A percentile compares a stretch with the other conserved stretches of the same genome.
These are phyloP conservation scores for Porcisia hertigi DNA, from an alignment of 208 protist genomes.

Conservation along the genomic window DNA sequence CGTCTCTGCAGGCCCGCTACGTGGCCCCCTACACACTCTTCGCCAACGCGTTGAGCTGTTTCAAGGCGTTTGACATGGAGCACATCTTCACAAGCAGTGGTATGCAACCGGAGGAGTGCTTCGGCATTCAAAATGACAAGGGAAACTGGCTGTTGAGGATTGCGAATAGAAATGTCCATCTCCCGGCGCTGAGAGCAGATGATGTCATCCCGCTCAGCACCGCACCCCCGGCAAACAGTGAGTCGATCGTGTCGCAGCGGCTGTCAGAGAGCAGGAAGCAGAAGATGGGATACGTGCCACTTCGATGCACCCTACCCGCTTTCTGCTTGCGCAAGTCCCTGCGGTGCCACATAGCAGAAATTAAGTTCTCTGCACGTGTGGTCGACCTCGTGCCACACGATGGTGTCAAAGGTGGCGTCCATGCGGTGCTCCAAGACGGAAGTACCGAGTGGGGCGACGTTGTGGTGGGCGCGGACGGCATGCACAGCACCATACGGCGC, in stretches of 20 bases:
- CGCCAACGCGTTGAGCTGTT: slow-evolving; percentile 89
- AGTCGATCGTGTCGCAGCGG: slow-evolving; percentile 82
- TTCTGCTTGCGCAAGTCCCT: slow-evolving; percentile 58
- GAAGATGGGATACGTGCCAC: slow-evolving; percentile 74
- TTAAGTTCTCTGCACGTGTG: slow-evolving; percentile 71
- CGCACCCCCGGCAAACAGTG: slow-evolving; percentile 74
- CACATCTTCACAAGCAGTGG: slow-evolving; percentile 48
- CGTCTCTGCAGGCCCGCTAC: slow-evolving; percentile 68
- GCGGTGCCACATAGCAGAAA: slow-evolving; percentile 64
- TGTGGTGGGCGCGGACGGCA: slow-evolving; percentile 88
- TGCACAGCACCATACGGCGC: slow-evolving; percentile 77
- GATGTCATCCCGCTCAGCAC: slow-evolving; percentile 82
- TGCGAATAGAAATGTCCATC: slow-evolving; percentile 55
- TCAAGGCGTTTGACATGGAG: slow-evolving; percentile 84
- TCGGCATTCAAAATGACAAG: slow-evolving; percentile 65
- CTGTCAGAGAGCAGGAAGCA: slow-evolving; percentile 58
- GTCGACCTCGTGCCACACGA: slow-evolving; percentile 84
- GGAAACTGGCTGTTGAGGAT: slow-evolving; percentile 66
- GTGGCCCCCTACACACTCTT: slow-evolving; percentile 71
- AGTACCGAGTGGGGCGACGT: slow-evolving; percentile 87
- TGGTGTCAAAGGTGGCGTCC: slow-evolving; percentile 82
- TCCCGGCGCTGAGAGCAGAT: slow-evolving; percentile 53
- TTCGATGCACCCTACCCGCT: slow-evolving; percentile 71
- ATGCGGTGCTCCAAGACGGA: slow-evolving; percentile 75
- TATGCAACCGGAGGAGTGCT: slow-evolving; percentile 56